A percentile compares a stretch with the other conserved stretches of the same genome.
phyloP scores from a whole-genome alignment of 371 early-diverging fungal species.

The Dentiscutata heterogama region DNA sequence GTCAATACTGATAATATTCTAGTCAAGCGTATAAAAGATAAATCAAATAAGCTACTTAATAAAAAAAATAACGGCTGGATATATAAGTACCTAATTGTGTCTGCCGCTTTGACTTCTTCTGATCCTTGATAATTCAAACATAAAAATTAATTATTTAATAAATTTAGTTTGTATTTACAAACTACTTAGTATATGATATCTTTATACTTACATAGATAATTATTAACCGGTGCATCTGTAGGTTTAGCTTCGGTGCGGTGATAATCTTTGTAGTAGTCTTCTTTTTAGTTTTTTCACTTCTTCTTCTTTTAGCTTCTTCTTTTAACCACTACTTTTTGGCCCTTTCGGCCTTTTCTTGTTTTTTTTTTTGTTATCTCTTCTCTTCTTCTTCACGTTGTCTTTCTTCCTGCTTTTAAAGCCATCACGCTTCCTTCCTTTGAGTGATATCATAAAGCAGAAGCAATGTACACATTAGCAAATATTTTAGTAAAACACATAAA shows the following conservation, averaged over 20 bases:
- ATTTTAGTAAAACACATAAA: slow-evolving; percentile 11
- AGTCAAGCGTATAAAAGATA: no score
- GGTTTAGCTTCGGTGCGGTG: slow-evolving; percentile 43
- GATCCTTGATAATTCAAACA: no score
- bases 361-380: slow-evolving; percentile 42
- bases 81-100: slow-evolving; percentile 46
- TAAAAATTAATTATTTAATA: no score
- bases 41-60: no score
- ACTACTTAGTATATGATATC: no score
- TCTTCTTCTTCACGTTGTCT: slow-evolving; percentile 43
- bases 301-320: slow-evolving; percentile 47
- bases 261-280: slow-evolving; percentile 30
- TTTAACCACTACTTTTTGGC: neutral
- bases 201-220: neutral
- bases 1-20: no score
- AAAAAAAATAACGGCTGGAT: no score
- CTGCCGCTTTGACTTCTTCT: slow-evolving; percentile 39
- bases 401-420: slow-evolving; percentile 48
- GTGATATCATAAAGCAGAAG: slow-evolving; percentile 26
- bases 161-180: no score
- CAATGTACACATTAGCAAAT: slow-evolving; percentile 30
- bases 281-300: slow-evolving; percentile 43
- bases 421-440: slow-evolving; percentile 50
- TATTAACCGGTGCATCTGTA: neutral
- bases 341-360: slow-evolving; percentile 46